phyloP scores from a whole-genome alignment of 257 asterid species.

The Solanum dulcamara region DNA sequence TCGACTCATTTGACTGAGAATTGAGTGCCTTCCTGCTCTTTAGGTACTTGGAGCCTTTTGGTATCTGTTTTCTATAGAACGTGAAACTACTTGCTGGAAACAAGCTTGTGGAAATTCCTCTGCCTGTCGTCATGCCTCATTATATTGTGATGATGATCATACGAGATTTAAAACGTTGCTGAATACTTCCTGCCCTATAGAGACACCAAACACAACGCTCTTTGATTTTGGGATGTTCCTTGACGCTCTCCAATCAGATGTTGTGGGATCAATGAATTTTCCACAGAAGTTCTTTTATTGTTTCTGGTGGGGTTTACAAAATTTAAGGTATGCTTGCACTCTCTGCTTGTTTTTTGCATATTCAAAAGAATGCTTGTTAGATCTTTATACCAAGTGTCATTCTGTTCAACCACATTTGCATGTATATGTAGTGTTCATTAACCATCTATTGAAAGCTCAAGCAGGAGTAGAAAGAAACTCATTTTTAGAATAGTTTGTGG shows the following conservation, averaged over 20 bases:
- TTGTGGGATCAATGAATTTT: conserved; percentile 73
- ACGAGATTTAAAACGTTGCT: conserved; percentile 18
- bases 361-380: neutral
- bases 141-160: conserved; percentile 40
- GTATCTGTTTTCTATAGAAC: conserved; percentile 86
- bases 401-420: neutral
- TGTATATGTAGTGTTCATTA: neutral
- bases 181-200: conserved; percentile 56
- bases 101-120: conserved; percentile 42
- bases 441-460: neutral
- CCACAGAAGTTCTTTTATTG: conserved; percentile 89
- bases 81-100: conserved; percentile 82
- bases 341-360: neutral
- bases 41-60: conserved; percentile 93
- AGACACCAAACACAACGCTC: conserved; percentile 27
- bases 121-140: conserved; percentile 42
- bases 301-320: conserved; percentile 99
- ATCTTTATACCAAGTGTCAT: neutral
- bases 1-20: neutral
- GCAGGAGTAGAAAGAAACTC: neutral
- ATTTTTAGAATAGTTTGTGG: neutral
- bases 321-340: conserved; percentile 50
- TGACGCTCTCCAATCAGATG: conserved; percentile 85
- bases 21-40: neutral
- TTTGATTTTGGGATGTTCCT: conserved; percentile 96